Evolutionary conservation across 768 basidiomycete genomes (phyloP).

Genomic region (Kwoniella dejecticola): DNA sequence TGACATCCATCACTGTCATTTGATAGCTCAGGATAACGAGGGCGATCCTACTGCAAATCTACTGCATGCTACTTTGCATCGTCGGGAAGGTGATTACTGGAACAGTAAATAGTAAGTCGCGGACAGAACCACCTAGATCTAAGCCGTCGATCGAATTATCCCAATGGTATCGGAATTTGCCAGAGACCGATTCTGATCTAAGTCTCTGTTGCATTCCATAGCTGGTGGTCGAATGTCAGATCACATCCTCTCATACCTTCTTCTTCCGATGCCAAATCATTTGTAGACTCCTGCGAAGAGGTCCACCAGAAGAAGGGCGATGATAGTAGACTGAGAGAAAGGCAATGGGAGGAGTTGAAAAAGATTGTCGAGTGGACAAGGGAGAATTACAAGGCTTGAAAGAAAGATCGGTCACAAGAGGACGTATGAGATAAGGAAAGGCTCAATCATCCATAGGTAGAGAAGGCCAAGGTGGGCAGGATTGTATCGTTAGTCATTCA

Average conservation of each 20-base stretch:
- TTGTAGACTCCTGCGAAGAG: slow-evolving; percentile 49
- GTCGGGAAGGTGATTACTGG: slow-evolving; percentile 54
- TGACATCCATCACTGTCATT: slow-evolving; percentile 48
- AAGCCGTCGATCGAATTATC: not conserved
- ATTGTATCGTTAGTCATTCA: no score
- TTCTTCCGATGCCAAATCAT: slow-evolving; percentile 34
- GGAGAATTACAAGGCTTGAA: slow-evolving; percentile 34
- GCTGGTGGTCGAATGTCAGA: slow-evolving; percentile 47
- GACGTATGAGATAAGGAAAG: no score
- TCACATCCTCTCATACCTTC: slow-evolving; percentile 41
- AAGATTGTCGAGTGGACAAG: slow-evolving; percentile 46
- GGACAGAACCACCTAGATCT: no score
- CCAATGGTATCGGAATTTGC: not conserved
- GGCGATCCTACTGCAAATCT: slow-evolving; percentile 50
- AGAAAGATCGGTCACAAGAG: no score
- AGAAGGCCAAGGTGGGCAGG: no score
- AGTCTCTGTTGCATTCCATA: slow-evolving; percentile 8
- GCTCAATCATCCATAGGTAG: no score
- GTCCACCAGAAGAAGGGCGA: slow-evolving; percentile 12
- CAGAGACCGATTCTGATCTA: not conserved
- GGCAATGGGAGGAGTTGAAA: slow-evolving; percentile 51
- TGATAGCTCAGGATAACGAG: slow-evolving; percentile 50
- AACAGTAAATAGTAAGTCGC: slow-evolving; percentile 53
- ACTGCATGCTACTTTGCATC: slow-evolving; percentile 51
- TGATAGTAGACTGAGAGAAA: slow-evolving; percentile 33